These are phyloP conservation scores for Solanum okadae DNA, from an alignment of 257 asterid species.

Conservation along the genomic window DNA sequence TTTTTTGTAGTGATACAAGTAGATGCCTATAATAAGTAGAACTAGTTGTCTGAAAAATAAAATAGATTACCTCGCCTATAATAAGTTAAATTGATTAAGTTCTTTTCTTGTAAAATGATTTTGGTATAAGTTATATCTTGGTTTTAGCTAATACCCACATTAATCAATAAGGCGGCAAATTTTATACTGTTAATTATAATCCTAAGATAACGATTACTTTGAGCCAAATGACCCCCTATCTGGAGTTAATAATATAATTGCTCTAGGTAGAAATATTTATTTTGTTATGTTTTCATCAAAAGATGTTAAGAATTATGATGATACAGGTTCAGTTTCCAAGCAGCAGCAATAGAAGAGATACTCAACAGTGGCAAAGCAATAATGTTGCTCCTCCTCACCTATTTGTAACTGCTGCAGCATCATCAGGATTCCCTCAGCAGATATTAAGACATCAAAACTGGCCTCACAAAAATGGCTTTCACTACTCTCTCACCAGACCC, in stretches of 20 bases:
- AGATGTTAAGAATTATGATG: not conserved
- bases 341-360: conserved; percentile 24
- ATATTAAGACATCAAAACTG: conserved; percentile 35
- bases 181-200: not conserved
- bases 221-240: not conserved
- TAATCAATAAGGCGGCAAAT: no score
- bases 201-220: not conserved
- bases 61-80: not conserved
- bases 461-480: conserved; percentile 54
- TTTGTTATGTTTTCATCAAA: not conserved
- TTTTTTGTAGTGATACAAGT: not conserved
- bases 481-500: conserved; percentile 46
- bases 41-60: not conserved
- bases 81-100: not conserved
- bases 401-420: conserved; percentile 86
- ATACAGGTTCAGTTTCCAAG: conserved; percentile 36
- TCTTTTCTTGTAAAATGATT: no score
- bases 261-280: not conserved
- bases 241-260: not conserved
- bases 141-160: no score
- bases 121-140: no score
- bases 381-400: conserved; percentile 9
- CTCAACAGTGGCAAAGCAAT: conserved; percentile 27
- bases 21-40: not conserved
- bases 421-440: conserved; percentile 90